These are phyloP conservation scores for Rosa lucieae DNA, from an alignment of 306 rosid species.

Conservation along the genomic window DNA sequence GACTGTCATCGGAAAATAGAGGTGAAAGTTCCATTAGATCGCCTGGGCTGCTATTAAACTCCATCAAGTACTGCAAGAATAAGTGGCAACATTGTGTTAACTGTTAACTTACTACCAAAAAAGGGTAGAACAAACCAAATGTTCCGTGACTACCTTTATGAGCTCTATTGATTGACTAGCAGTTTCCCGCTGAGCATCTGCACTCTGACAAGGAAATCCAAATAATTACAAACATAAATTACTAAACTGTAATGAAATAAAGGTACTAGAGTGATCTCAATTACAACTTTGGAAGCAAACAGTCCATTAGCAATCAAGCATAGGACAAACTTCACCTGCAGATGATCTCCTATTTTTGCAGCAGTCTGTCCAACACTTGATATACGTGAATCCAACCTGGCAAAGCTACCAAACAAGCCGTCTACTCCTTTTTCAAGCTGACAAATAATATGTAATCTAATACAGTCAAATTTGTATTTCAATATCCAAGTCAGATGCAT, in stretches of 20 bases:
- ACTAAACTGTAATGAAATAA: slow-evolving; percentile 22
- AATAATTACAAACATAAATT: slow-evolving; percentile 33
- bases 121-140: slow-evolving; percentile 26
- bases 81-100: slow-evolving; percentile 37
- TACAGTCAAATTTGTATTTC: slow-evolving; percentile 14
- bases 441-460: slow-evolving; percentile 21
- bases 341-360: slow-evolving; percentile 99
- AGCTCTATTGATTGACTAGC: slow-evolving; percentile 98
- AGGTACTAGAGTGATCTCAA: slow-evolving; percentile 12
- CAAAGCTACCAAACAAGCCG: slow-evolving; percentile 97
- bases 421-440: slow-evolving; percentile 99
- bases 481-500: slow-evolving; percentile 17
- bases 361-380: slow-evolving; percentile 99
- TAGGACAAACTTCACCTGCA: slow-evolving; percentile 70
- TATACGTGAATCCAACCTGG: slow-evolving; percentile 94
- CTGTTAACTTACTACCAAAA: slow-evolving; percentile 30
- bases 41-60: slow-evolving; percentile 98
- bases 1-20: slow-evolving; percentile 94
- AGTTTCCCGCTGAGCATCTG: slow-evolving; percentile 97
- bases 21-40: slow-evolving; percentile 99
- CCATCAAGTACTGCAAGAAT: slow-evolving; percentile 94
- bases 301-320: slow-evolving; percentile 22
- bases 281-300: slow-evolving; percentile 20
- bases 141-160: slow-evolving; percentile 62
- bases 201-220: slow-evolving; percentile 72